Evolutionary conservation across 2,329 filamentous ascomycete genomes (phyloP).

Genomic region (Sarocladium brachiariae): DNA sequence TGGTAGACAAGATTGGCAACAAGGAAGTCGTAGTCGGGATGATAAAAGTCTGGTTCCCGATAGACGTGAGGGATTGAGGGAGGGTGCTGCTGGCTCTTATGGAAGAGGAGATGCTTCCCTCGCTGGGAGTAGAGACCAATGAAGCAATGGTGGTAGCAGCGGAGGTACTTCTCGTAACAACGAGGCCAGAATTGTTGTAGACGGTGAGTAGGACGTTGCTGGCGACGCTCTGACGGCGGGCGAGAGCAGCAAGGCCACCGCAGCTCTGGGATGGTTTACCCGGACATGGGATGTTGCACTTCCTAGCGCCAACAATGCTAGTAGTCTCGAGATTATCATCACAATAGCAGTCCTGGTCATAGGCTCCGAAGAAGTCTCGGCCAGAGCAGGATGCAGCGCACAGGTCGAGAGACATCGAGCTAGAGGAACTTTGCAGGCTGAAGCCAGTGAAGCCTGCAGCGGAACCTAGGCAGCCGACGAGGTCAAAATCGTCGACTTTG

Average conservation of each 20-base stretch:
- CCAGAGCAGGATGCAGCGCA: background rate
- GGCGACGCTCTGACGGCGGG: slow-evolving; percentile 16
- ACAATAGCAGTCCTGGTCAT: slow-evolving; percentile 17
- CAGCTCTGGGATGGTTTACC: slow-evolving; percentile 12
- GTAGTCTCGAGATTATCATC: slow-evolving; percentile 14
- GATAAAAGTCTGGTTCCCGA: too few species aligned
- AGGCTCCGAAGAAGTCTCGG: background rate
- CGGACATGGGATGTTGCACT: slow-evolving; percentile 17
- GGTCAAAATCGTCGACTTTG: background rate
- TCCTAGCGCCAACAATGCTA: slow-evolving; percentile 11
- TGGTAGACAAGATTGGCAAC: too few species aligned
- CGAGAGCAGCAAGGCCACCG: slow-evolving; percentile 11
- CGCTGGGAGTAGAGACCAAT: too few species aligned
- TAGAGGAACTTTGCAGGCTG: background rate
- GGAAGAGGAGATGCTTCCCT: slow-evolving; percentile 11
- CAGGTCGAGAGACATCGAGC: background rate
- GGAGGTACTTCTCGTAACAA: too few species aligned
- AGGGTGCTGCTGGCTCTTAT: too few species aligned
- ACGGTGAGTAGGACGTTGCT: slow-evolving; percentile 18
- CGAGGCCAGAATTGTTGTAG: slow-evolving; percentile 12
- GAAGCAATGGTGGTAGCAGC: too few species aligned
- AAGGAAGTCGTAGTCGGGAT: too few species aligned
- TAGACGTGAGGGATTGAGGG: too few species aligned
- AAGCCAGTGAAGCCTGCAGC: background rate
- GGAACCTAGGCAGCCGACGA: background rate